Base-by-base conservation (phyloP, 1,284 basidiomycete species). In the Coniferiporia sulphurascens region DNA sequence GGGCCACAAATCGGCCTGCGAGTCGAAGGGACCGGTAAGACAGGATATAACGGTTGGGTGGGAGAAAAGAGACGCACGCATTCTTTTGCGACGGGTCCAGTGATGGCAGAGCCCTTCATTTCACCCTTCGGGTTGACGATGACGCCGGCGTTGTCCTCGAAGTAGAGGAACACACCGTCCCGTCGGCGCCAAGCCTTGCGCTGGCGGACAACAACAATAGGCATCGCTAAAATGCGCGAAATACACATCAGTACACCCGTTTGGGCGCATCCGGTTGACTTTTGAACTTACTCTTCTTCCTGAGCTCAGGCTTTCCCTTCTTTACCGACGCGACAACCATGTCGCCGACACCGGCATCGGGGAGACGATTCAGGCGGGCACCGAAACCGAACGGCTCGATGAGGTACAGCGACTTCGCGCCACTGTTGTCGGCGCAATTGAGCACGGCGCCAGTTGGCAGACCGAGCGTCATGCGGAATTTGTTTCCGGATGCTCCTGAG, bases 81-180 rank as follows among this genome's bases (percentile, higher is more conserved):
- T 91, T 94, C 93, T 84, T 95, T 96, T 77, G 91, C 93, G 62
- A 95, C 92, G 53, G 96, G 97, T 67, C 96, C 96, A 66, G 96
- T 95, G 77, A 99, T 99, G 69, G 95, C 94, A 61, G 92, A 95
- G 62, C 96, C 96, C 85, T 99, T 99, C 96, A 99, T 99, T 82
- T 99, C 96, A 72, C 97, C 96, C 86, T 98, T 98, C 71, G 93
- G 92, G 84, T 98, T 98, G 71, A 95, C 93, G 66, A 96, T 95
- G 65, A 96, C 94, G 77, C 94, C 95, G 60, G 95, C 95, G 74
- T 96, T 96, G 78, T 96, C 95, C 90, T 96, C 96, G 68, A 99
- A 99, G 86, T 98, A 98, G 73, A 99, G 89, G 88, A 98, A 98
- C 66, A 98, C 92, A 78, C 96, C 96, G 73, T 99, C 96, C 78